Conservation (phyloP, 768 basidiomycete species). For the Tremella yokohamensis region DNA sequence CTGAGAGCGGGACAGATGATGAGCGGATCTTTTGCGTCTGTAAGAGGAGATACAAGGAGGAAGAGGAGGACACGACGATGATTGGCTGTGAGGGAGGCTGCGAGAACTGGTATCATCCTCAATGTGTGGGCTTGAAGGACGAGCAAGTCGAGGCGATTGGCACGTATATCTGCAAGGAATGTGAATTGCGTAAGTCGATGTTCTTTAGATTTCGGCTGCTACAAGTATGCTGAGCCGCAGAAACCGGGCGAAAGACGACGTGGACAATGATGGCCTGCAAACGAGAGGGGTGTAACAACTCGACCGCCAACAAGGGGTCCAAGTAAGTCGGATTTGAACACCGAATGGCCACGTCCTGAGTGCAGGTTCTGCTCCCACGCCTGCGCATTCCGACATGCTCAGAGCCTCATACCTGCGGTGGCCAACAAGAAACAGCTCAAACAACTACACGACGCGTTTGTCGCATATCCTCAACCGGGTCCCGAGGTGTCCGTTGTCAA, state of each 20-base stretch:
- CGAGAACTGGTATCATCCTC: slow-evolving; percentile 46
- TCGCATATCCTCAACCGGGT: slow-evolving; percentile 25
- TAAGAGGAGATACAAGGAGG: slow-evolving; percentile 34
- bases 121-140: slow-evolving; percentile 35
- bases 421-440: slow-evolving; percentile 32
- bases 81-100: slow-evolving; percentile 46
- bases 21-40: slow-evolving; percentile 40
- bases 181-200: slow-evolving; percentile 40
- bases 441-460: slow-evolving; percentile 23
- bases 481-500: slow-evolving; percentile 14
- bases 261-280: slow-evolving; percentile 27
- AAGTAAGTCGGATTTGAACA: slow-evolving; percentile 22
- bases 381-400: slow-evolving; percentile 33
- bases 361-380: slow-evolving; percentile 34
- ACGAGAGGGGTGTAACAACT: slow-evolving; percentile 26
- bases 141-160: slow-evolving; percentile 39
- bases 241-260: slow-evolving; percentile 25
- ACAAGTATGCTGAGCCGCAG: slow-evolving; percentile 11
- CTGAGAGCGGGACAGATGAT: slow-evolving; percentile 16
- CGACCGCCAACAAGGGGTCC: slow-evolving; percentile 19
- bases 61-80: slow-evolving; percentile 38
- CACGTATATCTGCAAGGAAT: slow-evolving; percentile 39
- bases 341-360: not conserved
- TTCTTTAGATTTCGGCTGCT: not conserved
- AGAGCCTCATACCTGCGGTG: slow-evolving; percentile 19